Conservation (phyloP, 192 early-diverging fungal genomes). For the Coemansia sp. region DNA sequence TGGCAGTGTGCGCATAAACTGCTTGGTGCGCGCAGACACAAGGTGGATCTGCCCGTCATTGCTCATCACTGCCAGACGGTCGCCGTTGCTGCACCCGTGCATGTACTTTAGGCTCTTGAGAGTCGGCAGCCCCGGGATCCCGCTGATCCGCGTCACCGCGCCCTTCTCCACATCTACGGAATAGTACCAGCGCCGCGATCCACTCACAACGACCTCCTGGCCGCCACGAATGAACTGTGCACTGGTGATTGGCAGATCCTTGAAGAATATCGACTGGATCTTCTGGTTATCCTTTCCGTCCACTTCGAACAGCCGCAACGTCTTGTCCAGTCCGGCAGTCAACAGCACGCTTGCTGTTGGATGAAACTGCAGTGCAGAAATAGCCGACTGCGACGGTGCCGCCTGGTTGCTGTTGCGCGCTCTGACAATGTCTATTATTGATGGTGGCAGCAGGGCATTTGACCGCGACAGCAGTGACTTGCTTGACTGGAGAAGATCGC, state of each 20-base stretch:
- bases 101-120: slow-evolving; percentile 75
- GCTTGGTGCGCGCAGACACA: slow-evolving; percentile 74
- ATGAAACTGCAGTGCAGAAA: slow-evolving; percentile 81
- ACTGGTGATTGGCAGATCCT: slow-evolving; percentile 80
- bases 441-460: slow-evolving; percentile 14
- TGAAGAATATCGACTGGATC: slow-evolving; percentile 84
- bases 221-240: slow-evolving; percentile 80
- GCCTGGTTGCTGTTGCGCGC: slow-evolving; percentile 40
- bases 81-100: slow-evolving; percentile 66
- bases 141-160: slow-evolving; percentile 63
- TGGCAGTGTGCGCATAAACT: slow-evolving; percentile 84
- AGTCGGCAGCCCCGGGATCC: slow-evolving; percentile 70
- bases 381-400: slow-evolving; percentile 54
- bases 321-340: slow-evolving; percentile 87
- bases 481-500: slow-evolving; percentile 33
- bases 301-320: slow-evolving; percentile 82
- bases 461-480: slow-evolving; percentile 18
- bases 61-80: slow-evolving; percentile 77
- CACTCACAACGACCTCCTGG: slow-evolving; percentile 69
- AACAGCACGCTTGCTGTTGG: slow-evolving; percentile 85
- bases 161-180: slow-evolving; percentile 81
- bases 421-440: slow-evolving; percentile 25
- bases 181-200: slow-evolving; percentile 81
- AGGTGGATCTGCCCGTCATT: slow-evolving; percentile 81
- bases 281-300: slow-evolving; percentile 93